Evolutionary conservation across 2,329 filamentous ascomycete genomes (phyloP).

Genomic region (Emergomyces orientalis): DNA sequence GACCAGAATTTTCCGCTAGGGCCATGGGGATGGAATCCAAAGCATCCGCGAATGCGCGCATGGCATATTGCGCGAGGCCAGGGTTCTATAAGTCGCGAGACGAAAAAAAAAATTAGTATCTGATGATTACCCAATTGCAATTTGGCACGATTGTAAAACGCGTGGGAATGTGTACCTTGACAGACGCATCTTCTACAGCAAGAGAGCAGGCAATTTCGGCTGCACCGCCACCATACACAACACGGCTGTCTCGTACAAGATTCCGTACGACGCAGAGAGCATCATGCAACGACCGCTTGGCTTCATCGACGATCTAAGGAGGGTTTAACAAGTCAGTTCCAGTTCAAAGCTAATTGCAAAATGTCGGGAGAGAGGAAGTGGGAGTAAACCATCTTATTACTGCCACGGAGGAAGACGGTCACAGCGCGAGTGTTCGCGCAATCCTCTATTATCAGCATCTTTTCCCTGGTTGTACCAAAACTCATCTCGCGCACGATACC

Average conservation of each 20-base stretch:
- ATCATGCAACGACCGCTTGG: constrained; percentile 93
- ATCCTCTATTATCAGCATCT: constrained; percentile 99
- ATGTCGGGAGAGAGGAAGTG: constrained; percentile 1
- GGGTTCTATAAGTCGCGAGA: constrained; percentile 51
- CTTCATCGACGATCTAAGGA: constrained; percentile 88
- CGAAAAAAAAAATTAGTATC: background rate
- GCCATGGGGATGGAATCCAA: constrained; percentile 92
- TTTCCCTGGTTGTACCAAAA: constrained; percentile 94
- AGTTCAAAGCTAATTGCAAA: background rate
- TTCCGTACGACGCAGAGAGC: constrained; percentile 96
- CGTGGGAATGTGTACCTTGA: constrained; percentile 47
- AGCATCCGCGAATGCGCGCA: constrained; percentile 94
- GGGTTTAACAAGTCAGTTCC: constrained; percentile 3
- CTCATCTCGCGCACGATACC: constrained; percentile 89
- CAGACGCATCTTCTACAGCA: constrained; percentile 87
- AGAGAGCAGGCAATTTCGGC: constrained; percentile 96
- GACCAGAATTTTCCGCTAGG: constrained; percentile 89
- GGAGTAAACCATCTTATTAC: constrained; percentile 89
- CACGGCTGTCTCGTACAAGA: constrained; percentile 87
- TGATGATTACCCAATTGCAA: background rate
- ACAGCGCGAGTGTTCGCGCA: constrained; percentile 96
- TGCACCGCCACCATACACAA: constrained; percentile 93
- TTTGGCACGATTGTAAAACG: background rate
- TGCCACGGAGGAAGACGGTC: constrained; percentile 89
- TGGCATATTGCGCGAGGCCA: constrained; percentile 97